Conservation (phyloP, 2,329 filamentous ascomycete species). For the Neurospora crassa region DNA sequence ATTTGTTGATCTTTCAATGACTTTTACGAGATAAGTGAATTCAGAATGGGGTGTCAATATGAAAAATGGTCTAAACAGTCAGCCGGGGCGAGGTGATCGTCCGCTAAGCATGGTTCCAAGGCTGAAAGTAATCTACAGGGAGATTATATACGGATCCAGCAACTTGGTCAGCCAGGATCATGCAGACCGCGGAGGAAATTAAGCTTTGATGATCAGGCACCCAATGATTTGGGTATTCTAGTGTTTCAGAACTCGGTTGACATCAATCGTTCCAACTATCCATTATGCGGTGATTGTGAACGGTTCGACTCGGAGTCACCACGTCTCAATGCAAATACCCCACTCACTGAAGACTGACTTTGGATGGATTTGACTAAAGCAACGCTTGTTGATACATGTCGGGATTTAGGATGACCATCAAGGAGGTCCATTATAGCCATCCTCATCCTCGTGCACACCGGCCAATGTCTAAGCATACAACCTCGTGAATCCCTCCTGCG, state of each 20-base stretch:
- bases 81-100: not conserved
- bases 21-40: not conserved
- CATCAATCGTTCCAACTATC: not conserved
- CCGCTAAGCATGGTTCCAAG: not conserved
- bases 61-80: not conserved
- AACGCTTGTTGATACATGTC: not conserved
- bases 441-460: not conserved
- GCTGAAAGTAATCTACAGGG: not conserved
- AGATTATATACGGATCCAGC: not conserved
- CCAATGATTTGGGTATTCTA: not conserved
- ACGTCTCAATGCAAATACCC: not conserved
- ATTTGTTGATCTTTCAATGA: not conserved
- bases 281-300: not conserved
- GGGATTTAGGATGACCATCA: not conserved
- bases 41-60: not conserved
- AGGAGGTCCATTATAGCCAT: not conserved
- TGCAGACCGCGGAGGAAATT: not conserved
- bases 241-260: not conserved
- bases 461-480: constrained; percentile 7
- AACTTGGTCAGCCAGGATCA: not conserved
- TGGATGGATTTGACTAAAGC: not conserved
- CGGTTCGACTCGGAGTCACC: not conserved
- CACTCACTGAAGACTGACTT: not conserved
- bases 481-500: constrained; percentile 66
- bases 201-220: not conserved